Evolutionary conservation across 2,329 filamentous ascomycete species (phyloP).

Genomic region (Leptosphaerulina australis): DNA sequence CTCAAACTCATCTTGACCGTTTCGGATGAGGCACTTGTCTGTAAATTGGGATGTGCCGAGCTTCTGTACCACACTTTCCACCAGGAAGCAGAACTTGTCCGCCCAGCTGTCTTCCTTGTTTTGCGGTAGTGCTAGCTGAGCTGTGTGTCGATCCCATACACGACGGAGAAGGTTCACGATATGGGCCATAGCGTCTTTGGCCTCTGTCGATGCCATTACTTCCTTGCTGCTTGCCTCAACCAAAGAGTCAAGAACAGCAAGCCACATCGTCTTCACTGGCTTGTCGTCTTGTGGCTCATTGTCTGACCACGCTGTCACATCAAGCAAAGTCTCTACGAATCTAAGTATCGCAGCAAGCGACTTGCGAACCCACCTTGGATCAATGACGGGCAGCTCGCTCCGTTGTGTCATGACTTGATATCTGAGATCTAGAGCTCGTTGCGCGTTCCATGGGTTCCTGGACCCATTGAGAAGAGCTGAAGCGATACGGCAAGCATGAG

Average conservation of each 20-base stretch:
- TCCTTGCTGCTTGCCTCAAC: constrained; percentile 78
- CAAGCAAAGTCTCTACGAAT: constrained; percentile 61
- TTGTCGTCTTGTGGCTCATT: constrained; percentile 45
- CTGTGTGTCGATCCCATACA: constrained; percentile 67
- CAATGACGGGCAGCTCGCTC: constrained; percentile 81
- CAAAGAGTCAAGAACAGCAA: constrained; percentile 65
- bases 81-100: constrained; percentile 58
- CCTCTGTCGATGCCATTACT: constrained; percentile 84
- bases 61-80: constrained; percentile 57
- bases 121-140: constrained; percentile 40
- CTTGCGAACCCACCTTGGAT: constrained; percentile 84
- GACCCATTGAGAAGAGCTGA: constrained; percentile 70
- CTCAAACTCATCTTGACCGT: constrained; percentile 65
- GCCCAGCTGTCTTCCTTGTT: constrained; percentile 53
- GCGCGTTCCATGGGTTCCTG: constrained; percentile 73
- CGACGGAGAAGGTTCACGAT: constrained; percentile 72
- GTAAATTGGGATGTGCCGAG: constrained; percentile 59
- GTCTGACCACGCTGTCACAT: constrained; percentile 55
- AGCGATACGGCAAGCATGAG: constrained; percentile 65
- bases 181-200: constrained; percentile 76
- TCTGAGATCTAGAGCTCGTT: constrained; percentile 67
- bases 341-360: constrained; percentile 71
- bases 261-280: constrained; percentile 66
- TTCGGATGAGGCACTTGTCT: constrained; percentile 57
- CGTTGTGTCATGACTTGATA: constrained; percentile 54